Evolutionary conservation across 352 stramenopile species (phyloP), one percentile per base, ranked within the genome.

Genomic region (Peronosclerospora sorghi): DNA sequence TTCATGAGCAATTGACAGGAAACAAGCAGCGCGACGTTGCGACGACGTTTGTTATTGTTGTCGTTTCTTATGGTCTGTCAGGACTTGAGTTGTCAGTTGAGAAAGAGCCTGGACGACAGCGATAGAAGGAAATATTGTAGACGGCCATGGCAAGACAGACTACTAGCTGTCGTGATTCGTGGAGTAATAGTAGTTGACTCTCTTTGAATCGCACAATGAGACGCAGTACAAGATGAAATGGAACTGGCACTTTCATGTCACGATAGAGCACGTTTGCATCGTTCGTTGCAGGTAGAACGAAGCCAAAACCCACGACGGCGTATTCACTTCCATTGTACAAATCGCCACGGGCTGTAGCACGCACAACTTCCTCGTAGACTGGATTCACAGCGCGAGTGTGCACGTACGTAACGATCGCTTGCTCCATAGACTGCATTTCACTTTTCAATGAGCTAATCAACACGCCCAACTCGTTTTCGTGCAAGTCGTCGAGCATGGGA

Each of bases 1-100:
- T 84, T 70, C 47, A 88, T 88, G 76, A 88, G 73, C 65, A 88
- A 88, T 46, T 88, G 78, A 62, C 53, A 5, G 23, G 8, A 7
- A 26, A 26, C 6, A 26, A 26, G 8, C 5, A 34, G 28, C 28
- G 13, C 5, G 12, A 35, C 10, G 17, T 35, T 7, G 12, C n/a
- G n/a, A 35, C 30, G 30, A 35, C 30, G 10, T 35, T 18, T n/a
- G 13, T 20, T 9, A 17, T 18, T 15, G 30, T 2, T 17, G 8
- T 17, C 15, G 21, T 26, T 15, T 4, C 8, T 37, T 37, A 6
- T 5, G 2, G 15, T 26, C 10, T 39, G 4, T 26, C 34, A 4
- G 13, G 17, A 19, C 17, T 41, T 41, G 9, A 30, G 19, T 48
- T 21, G 42, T n/a, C 2, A 28, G 8, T 30, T 26, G 34, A 28